Conservation (phyloP, 2,329 filamentous ascomycete species). For the Aaosphaeria pasadenensis region DNA sequence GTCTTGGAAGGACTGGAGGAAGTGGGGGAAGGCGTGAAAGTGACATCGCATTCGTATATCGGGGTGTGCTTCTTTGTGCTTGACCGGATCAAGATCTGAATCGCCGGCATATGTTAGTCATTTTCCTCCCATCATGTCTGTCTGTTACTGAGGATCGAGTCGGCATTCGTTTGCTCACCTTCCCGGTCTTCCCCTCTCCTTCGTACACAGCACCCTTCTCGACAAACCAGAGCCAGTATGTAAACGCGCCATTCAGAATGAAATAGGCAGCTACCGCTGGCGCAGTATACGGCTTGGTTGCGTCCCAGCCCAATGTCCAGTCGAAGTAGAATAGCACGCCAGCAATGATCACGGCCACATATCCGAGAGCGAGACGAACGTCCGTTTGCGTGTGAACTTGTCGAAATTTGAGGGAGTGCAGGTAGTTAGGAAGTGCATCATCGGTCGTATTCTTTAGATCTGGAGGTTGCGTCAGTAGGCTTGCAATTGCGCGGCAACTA, state of each 20-base stretch:
- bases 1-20: slow-evolving; percentile 36
- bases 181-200: slow-evolving; percentile 66
- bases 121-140: slow-evolving; percentile 3
- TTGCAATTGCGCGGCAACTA: background rate
- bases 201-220: slow-evolving; percentile 82
- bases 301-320: slow-evolving; percentile 86
- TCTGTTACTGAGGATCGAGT: too few relatives aligned
- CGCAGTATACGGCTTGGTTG: slow-evolving; percentile 76
- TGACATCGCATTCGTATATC: slow-evolving; percentile 72
- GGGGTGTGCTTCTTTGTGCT: slow-evolving; percentile 76
- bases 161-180: slow-evolving; percentile 44
- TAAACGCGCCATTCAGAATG: slow-evolving; percentile 72
- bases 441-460: slow-evolving; percentile 97
- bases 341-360: slow-evolving; percentile 74
- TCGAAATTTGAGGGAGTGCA: slow-evolving; percentile 80
- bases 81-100: slow-evolving; percentile 69
- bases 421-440: slow-evolving; percentile 90
- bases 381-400: slow-evolving; percentile 81
- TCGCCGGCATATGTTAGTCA: too few relatives aligned
- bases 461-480: slow-evolving; percentile 36
- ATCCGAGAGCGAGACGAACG: slow-evolving; percentile 79
- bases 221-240: slow-evolving; percentile 79
- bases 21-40: slow-evolving; percentile 41
- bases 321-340: slow-evolving; percentile 86
- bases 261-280: slow-evolving; percentile 78